Conservation (phyloP, 2,329 filamentous ascomycete genomes). For the Colletotrichum sp. region DNA sequence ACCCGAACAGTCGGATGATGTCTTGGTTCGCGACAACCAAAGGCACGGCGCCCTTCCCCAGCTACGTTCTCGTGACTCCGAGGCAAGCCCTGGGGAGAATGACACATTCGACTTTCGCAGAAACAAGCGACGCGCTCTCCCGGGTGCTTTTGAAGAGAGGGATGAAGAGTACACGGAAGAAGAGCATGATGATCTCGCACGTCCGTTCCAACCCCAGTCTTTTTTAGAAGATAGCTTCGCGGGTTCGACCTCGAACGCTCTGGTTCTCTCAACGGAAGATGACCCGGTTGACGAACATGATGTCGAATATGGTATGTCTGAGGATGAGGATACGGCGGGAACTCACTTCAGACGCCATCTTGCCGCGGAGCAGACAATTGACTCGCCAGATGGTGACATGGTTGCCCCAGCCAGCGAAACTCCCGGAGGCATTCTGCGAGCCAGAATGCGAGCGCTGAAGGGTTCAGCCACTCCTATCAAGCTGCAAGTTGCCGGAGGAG, state of each 20-base stretch:
- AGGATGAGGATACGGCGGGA: constrained; percentile 78
- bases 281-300: constrained; percentile 63
- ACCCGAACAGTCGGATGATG: constrained; percentile 33
- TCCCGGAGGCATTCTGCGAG: constrained; percentile 67
- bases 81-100: constrained; percentile 45
- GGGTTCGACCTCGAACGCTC: constrained; percentile 73
- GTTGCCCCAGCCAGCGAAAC: constrained; percentile 52
- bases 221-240: constrained; percentile 94
- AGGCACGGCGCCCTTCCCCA: background rate
- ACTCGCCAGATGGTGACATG: constrained; percentile 57
- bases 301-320: constrained; percentile 77
- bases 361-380: constrained; percentile 72
- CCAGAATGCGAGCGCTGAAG: constrained; percentile 68
- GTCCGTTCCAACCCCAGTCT: constrained; percentile 62
- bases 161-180: constrained; percentile 50
- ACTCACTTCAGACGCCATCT: constrained; percentile 76
- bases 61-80: constrained; percentile 35
- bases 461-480: constrained; percentile 62
- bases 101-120: constrained; percentile 64
- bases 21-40: background rate
- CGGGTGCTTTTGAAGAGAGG: constrained; percentile 80
- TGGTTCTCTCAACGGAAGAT: constrained; percentile 66
- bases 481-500: constrained; percentile 69
- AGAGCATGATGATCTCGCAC: constrained; percentile 46
- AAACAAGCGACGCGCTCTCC: constrained; percentile 57